Evolutionary conservation across 2,329 filamentous ascomycete species (phyloP).

Genomic region (Akanthomyces dipterigenus): DNA sequence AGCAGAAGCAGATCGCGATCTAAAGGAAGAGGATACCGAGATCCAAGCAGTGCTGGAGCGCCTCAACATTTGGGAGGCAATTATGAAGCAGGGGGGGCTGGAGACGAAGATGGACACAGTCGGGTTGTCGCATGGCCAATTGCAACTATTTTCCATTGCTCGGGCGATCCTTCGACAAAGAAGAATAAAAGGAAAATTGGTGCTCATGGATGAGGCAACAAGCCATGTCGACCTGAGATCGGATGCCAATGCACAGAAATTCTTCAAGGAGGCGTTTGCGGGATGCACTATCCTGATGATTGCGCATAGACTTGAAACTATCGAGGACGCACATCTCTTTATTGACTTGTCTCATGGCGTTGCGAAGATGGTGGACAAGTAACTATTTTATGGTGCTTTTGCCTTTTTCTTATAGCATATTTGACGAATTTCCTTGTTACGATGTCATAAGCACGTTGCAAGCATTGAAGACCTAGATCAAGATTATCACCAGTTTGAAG

Average conservation of each 20-base stretch:
- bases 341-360: slow-evolving; percentile 4
- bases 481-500: too few relatives aligned
- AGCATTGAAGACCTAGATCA: too few relatives aligned
- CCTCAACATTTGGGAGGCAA: slow-evolving; percentile 17
- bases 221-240: not conserved
- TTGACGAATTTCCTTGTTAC: not conserved
- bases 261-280: not conserved
- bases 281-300: slow-evolving; percentile 3
- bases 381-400: not conserved
- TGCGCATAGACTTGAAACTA: slow-evolving; percentile 6
- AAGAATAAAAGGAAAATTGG: not conserved
- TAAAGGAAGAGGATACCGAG: not conserved
- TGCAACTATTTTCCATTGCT: slow-evolving; percentile 54
- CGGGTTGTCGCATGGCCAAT: slow-evolving; percentile 47
- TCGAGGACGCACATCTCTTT: not conserved
- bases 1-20: too few relatives aligned
- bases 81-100: slow-evolving; percentile 22
- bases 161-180: slow-evolving; percentile 42
- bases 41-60: not conserved
- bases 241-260: not conserved
- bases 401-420: too few relatives aligned
- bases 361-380: not conserved
- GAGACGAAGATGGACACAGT: slow-evolving; percentile 32
- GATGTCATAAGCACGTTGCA: not conserved
- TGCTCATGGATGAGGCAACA: slow-evolving; percentile 12